phyloP scores from a whole-genome alignment of 495 filamentous ascomycete genomes.

The Venustampulla echinocandica region DNA sequence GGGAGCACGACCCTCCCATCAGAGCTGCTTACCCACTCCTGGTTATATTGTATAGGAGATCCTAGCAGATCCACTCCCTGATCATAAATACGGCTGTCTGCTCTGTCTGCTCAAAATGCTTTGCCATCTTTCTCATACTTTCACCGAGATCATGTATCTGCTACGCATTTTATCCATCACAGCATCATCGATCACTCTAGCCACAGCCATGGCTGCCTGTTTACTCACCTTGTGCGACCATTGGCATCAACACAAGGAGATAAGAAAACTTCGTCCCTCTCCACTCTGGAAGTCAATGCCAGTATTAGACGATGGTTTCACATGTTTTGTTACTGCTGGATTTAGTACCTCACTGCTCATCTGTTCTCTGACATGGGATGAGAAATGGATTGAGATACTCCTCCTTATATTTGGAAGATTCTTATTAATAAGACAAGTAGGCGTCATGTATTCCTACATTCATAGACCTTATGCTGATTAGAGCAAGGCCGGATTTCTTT shows the following conservation, averaged over 20 bases:
- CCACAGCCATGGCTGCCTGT: neutral
- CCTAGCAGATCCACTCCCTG: neutral
- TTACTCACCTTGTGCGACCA: neutral
- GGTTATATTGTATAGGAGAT: neutral
- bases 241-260: neutral
- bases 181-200: neutral
- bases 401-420: constrained; percentile 1
- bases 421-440: constrained; percentile 1
- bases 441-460: neutral
- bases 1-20: too few species aligned
- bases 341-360: neutral
- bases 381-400: constrained; percentile 1
- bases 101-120: neutral
- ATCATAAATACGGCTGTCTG: neutral
- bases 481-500: neutral
- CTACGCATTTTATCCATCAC: neutral
- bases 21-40: constrained; percentile 2
- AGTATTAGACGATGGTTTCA: neutral
- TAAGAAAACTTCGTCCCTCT: neutral
- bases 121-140: constrained; percentile 1
- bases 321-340: neutral
- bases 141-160: neutral
- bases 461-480: neutral
- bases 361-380: neutral
- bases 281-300: neutral